Base-by-base conservation (phyloP, 805 yeast species). In the Monosporozyma siamensis region DNA sequence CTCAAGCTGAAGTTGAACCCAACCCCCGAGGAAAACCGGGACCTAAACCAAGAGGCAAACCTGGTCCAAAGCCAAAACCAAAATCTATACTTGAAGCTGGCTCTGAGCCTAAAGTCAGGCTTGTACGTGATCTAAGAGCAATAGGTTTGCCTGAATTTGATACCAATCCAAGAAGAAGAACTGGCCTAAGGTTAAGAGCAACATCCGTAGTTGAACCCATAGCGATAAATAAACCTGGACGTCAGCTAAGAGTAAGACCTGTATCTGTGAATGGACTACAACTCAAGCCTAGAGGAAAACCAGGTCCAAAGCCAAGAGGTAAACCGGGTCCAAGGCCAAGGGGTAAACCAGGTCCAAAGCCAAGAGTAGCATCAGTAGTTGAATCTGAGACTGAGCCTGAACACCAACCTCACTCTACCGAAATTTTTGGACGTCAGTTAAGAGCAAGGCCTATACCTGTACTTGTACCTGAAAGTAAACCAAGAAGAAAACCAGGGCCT, bases 181-280 rank as follows among this genome's bases (percentile, higher is more conserved):
- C 40, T 12, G 40, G 40, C 12, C 34, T 34, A 2, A 38, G 27
- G n/a, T 25, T 25, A 20, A 26, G 26, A n/a, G n/a, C n/a, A n/a
- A n/a, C n/a, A n/a, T n/a, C n/a, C n/a, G n/a, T 17, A 6, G 14
- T 11, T 17, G 20, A 7, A 8, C 10, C 34, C 5, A 32, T 2
- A 18, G 14, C n/a, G n/a, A n/a, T n/a, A 4, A 23, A n/a, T 11
- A 31, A 30, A 14, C 37, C 22, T 3, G 35, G 41, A 11, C 41
- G 36, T 14, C 30, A 32, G 8, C 36, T 22, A n/a, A 31, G 34
- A 22, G 17, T 8, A 9, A 23, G 9, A n/a, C n/a, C n/a, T n/a
- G n/a, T n/a, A n/a, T n/a, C n/a, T n/a, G n/a, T n/a, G n/a, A n/a
- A n/a, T n/a, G n/a, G 25, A 17, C 17, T 23, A 23, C 15, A 30